Conservation (phyloP, 306 rosid genomes). For the Luffa aegyptiaca region DNA sequence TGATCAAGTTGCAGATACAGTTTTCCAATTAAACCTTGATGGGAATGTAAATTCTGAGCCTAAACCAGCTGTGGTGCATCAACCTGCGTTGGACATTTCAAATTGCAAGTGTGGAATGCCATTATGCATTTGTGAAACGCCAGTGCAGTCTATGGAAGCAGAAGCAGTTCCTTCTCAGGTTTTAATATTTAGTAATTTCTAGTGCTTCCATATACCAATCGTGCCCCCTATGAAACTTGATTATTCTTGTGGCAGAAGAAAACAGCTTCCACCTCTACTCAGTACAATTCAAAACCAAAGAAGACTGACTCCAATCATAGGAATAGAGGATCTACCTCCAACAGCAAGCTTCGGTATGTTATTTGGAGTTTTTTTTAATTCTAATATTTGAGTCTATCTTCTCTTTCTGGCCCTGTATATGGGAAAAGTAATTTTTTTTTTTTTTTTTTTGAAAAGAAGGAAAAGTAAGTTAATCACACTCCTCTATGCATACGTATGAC, state of each 20-base stretch:
- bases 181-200: constrained; percentile 16
- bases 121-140: constrained; percentile 87
- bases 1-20: constrained; percentile 35
- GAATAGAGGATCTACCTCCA: constrained; percentile 62
- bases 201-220: background rate
- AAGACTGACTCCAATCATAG: constrained; percentile 44
- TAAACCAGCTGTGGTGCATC: constrained; percentile 29
- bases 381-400: background rate
- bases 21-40: constrained; percentile 55
- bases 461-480: background rate
- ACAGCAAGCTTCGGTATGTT: constrained; percentile 65
- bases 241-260: constrained; percentile 33
- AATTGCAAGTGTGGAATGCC: constrained; percentile 99
- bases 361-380: background rate
- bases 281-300: constrained; percentile 59
- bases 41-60: constrained; percentile 28
- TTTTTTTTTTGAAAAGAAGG: no score
- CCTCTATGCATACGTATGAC: background rate
- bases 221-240: constrained; percentile 11
- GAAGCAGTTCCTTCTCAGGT: constrained; percentile 43
- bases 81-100: constrained; percentile 20
- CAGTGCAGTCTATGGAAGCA: constrained; percentile 34
- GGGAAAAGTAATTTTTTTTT: background rate
- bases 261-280: constrained; percentile 28
- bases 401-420: background rate